These are phyloP conservation scores for Agaricus bisporus DNA, from an alignment of 768 basidiomycete genomes.

Conservation along the genomic window DNA sequence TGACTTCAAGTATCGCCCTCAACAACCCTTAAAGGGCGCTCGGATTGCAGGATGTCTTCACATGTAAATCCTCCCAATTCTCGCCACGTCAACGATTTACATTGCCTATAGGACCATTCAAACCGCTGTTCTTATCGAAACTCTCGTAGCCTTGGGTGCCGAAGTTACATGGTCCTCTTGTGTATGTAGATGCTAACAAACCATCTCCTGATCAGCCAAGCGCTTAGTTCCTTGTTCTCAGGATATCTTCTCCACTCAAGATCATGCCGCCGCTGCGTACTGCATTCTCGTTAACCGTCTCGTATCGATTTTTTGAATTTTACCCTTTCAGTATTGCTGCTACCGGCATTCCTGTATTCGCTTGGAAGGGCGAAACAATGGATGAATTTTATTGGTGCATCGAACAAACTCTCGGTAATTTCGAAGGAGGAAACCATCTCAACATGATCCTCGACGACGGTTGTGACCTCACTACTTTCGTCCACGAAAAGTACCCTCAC, in stretches of 20 bases:
- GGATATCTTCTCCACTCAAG: slow-evolving; percentile 99
- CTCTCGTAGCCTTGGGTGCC: slow-evolving; percentile 89
- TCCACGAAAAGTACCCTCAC: slow-evolving; percentile 96
- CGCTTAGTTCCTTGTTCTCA: slow-evolving; percentile 21
- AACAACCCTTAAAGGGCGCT: slow-evolving; percentile 87
- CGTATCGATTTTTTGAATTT: neutral
- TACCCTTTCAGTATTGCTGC: slow-evolving; percentile 71
- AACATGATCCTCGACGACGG: slow-evolving; percentile 99
- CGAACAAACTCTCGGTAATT: slow-evolving; percentile 89
- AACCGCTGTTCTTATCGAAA: slow-evolving; percentile 98
- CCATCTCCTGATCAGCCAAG: neutral
- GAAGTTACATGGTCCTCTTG: slow-evolving; percentile 99
- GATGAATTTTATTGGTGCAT: slow-evolving; percentile 99
- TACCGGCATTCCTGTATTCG: slow-evolving; percentile 96
- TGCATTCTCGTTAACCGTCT: no score
- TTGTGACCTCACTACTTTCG: slow-evolving; percentile 90
- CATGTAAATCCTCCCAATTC: slow-evolving; percentile 4
- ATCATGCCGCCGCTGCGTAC: slow-evolving; percentile 96
- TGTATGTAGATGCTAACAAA: slow-evolving; percentile 42
- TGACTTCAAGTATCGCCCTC: slow-evolving; percentile 66
- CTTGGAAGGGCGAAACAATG: slow-evolving; percentile 99
- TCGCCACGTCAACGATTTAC: slow-evolving; percentile 2
- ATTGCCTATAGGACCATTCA: slow-evolving; percentile 79
- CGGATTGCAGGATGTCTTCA: slow-evolving; percentile 84
- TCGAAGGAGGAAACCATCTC: slow-evolving; percentile 73